phyloP scores from a whole-genome alignment of 371 early-diverging fungal genomes.

The Apophysomyces elegans region DNA sequence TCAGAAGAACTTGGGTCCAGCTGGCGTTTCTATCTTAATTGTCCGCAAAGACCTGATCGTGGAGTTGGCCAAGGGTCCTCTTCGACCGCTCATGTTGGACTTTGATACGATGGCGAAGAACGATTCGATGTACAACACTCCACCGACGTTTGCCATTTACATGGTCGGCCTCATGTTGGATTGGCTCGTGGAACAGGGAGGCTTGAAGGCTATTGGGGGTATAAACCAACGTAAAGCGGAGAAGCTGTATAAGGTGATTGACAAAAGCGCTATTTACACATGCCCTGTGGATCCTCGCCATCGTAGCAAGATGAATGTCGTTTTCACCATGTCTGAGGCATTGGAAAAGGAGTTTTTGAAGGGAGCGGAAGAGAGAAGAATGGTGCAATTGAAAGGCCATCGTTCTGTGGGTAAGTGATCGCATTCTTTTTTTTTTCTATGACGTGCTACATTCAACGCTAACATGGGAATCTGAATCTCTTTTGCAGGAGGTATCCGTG shows the following conservation, averaged over 20 bases:
- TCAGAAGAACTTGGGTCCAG: constrained; percentile 97
- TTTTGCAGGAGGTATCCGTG: constrained; percentile 84
- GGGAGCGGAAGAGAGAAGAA: constrained; percentile 74
- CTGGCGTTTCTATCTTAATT: constrained; percentile 92
- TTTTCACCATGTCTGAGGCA: constrained; percentile 78
- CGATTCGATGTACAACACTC: constrained; percentile 95
- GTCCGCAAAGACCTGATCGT: constrained; percentile 87
- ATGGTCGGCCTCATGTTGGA: constrained; percentile 88
- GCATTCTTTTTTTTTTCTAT: background rate
- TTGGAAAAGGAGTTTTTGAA: constrained; percentile 83
- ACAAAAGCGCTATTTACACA: constrained; percentile 65
- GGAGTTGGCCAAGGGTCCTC: constrained; percentile 46
- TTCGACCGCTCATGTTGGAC: constrained; percentile 86
- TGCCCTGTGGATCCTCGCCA: constrained; percentile 67
- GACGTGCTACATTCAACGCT: background rate
- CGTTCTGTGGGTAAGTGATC: constrained; percentile 66
- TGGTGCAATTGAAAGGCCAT: constrained; percentile 94
- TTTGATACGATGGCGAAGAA: constrained; percentile 81
- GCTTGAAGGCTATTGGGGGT: constrained; percentile 67
- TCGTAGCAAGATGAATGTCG: constrained; percentile 91
- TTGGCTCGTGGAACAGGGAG: constrained; percentile 81
- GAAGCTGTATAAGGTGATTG: constrained; percentile 76
- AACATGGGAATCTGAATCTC: constrained; percentile 1
- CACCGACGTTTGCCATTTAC: constrained; percentile 95
- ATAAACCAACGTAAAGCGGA: constrained; percentile 69